phyloP scores from a whole-genome alignment of 345 rosid genomes.

The Rhodomyrtus tomentosa region DNA sequence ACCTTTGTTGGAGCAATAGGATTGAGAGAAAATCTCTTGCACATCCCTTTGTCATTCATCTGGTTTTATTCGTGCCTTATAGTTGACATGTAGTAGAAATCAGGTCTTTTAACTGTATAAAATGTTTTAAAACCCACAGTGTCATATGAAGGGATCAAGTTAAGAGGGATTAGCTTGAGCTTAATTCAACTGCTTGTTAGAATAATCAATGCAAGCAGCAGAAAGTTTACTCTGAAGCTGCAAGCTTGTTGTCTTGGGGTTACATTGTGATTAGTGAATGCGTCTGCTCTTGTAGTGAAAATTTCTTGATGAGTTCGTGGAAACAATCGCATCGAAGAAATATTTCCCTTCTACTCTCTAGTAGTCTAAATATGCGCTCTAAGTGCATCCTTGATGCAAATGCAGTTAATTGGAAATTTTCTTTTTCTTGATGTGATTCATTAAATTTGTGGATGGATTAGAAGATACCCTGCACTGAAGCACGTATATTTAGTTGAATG shows the following conservation, averaged over 20 bases:
- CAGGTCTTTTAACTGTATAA: background rate
- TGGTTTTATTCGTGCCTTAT: background rate
- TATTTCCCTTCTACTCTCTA: background rate
- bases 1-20: background rate
- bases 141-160: background rate
- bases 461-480: background rate
- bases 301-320: background rate
- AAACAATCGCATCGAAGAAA: background rate
- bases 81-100: background rate
- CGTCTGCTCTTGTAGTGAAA: background rate
- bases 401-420: background rate
- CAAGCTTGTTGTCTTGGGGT: background rate
- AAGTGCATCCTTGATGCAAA: background rate
- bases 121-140: background rate
- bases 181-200: background rate
- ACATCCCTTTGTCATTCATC: background rate
- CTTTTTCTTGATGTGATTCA: background rate
- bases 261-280: background rate
- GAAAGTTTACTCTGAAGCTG: background rate
- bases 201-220: background rate
- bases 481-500: background rate
- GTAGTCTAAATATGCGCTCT: background rate
- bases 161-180: background rate
- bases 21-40: background rate
- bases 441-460: background rate